Percentiles rank a stretch among this genome's conserved stretches.
Evolutionary conservation across 2,329 filamentous ascomycete species (phyloP).

Genomic region (Talaromyces marneffei): DNA sequence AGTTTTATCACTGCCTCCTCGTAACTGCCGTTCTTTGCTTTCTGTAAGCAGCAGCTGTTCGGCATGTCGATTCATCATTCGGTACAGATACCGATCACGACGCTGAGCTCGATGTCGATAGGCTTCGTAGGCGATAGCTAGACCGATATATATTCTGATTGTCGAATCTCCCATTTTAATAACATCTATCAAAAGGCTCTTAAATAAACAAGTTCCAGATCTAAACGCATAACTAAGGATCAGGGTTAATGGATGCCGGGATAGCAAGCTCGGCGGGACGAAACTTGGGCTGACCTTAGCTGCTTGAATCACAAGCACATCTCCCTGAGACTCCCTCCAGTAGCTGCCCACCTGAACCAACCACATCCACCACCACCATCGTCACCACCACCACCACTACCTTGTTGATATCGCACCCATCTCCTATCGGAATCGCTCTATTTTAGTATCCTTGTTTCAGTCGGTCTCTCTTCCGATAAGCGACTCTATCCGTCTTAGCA

Average conservation of each 20-base stretch:
- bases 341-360: slow-evolving; percentile 2
- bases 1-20: not conserved
- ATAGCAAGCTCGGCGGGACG: not conserved
- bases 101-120: not conserved
- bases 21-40: not conserved
- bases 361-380: slow-evolving; percentile 11
- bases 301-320: slow-evolving; percentile 16
- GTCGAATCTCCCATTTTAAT: too few relatives aligned
- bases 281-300: slow-evolving; percentile 7
- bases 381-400: slow-evolving; percentile 6
- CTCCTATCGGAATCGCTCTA: slow-evolving; percentile 9
- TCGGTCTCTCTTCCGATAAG: not conserved
- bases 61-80: not conserved
- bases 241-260: not conserved
- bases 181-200: too few relatives aligned
- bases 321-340: slow-evolving; percentile 5
- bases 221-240: not conserved
- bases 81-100: not conserved
- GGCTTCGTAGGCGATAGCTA: not conserved
- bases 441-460: not conserved
- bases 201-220: not conserved
- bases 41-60: not conserved
- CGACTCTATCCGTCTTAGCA: slow-evolving; percentile 6
- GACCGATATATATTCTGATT: too few relatives aligned
- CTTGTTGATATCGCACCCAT: slow-evolving; percentile 9